Conservation (phyloP, 441 rosid species). For the Breynia disticha region DNA sequence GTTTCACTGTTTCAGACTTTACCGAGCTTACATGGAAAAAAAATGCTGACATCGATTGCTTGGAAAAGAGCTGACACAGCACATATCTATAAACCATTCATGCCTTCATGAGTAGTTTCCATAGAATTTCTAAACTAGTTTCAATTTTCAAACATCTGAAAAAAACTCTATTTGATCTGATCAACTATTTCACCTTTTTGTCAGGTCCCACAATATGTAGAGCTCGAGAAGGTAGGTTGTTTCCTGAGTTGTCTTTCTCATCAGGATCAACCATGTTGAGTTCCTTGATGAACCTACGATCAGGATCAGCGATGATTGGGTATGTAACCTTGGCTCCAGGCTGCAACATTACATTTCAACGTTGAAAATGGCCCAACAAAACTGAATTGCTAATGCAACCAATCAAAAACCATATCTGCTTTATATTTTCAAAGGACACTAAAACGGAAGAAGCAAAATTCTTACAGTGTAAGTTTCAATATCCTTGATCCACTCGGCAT, state of each 20-base stretch:
- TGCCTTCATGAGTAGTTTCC: no score
- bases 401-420: no score
- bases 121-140: no score
- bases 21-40: no score
- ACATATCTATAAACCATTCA: no score
- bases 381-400: no score
- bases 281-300: constrained; percentile 37
- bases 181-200: constrained; percentile 29
- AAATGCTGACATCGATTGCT: no score
- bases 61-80: no score
- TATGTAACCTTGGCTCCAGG: constrained; percentile 56
- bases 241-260: constrained; percentile 40
- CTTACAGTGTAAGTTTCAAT: constrained; percentile 54
- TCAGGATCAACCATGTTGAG: constrained; percentile 81
- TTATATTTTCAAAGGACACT: background rate
- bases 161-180: no score
- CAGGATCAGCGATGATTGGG: constrained; percentile 66
- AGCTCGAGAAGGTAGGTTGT: constrained; percentile 55
- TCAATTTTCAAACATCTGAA: no score
- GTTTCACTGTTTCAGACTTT: no score
- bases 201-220: constrained; percentile 64
- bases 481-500: constrained; percentile 64
- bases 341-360: constrained; percentile 19
- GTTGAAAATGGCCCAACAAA: background rate
- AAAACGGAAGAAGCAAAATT: background rate